Conservation (phyloP, 345 rosid species). For the Camelina sativa region DNA sequence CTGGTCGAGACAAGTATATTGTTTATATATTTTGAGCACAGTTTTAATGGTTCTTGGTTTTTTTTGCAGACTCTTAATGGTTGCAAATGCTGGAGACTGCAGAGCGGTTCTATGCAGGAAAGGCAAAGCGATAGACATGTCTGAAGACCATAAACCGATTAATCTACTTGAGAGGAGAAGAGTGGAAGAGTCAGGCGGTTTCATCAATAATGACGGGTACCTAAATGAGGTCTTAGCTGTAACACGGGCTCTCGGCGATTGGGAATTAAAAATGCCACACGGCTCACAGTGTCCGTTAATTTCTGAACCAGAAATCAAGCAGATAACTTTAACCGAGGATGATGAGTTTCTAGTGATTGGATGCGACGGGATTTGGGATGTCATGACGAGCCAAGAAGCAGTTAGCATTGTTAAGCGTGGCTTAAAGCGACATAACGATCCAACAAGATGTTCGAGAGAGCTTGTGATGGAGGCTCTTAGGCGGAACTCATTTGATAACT, state of each 20-base stretch:
- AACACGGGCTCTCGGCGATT: slow-evolving; percentile 90
- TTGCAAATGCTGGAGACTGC: slow-evolving; percentile 49
- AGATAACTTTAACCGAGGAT: slow-evolving; percentile 63
- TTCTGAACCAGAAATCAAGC: slow-evolving; percentile 76
- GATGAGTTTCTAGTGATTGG: slow-evolving; percentile 91
- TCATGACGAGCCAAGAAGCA: slow-evolving; percentile 86
- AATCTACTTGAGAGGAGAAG: slow-evolving; percentile 65
- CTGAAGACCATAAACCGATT: slow-evolving; percentile 72
- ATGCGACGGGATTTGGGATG: slow-evolving; percentile 96
- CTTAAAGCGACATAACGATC: slow-evolving; percentile 66
- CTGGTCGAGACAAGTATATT: neutral
- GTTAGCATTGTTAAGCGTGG: slow-evolving; percentile 66
- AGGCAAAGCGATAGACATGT: slow-evolving; percentile 45
- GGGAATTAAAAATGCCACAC: slow-evolving; percentile 73
- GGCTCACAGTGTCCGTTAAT: slow-evolving; percentile 73
- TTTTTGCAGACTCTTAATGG: slow-evolving; percentile 61
- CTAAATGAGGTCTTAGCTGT: slow-evolving; percentile 64
- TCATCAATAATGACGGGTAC: slow-evolving; percentile 36
- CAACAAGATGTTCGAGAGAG: slow-evolving; percentile 75
- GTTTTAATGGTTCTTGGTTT: neutral
- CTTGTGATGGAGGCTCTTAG: slow-evolving; percentile 78
- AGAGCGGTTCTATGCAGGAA: slow-evolving; percentile 47
- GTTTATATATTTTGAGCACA: neutral
- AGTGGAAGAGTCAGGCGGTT: slow-evolving; percentile 61
- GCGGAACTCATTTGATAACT: slow-evolving; percentile 67